Percentiles rank a stretch among this genome's conserved stretches.
These are phyloP conservation scores for Breynia disticha DNA, from an alignment of 441 rosid species.

Conservation along the genomic window DNA sequence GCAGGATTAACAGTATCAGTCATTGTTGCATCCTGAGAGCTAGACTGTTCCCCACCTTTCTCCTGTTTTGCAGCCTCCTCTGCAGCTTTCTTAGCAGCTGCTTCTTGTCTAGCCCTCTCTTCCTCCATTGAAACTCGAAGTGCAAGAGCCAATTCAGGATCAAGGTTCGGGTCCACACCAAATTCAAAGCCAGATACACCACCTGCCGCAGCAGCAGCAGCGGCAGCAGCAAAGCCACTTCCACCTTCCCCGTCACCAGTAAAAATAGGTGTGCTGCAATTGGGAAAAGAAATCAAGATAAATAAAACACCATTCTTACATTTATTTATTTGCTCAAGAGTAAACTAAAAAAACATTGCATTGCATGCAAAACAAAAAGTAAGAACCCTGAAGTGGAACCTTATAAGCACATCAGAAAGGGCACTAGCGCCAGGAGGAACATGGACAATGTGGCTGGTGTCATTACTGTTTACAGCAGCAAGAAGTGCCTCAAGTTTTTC, in stretches of 20 bases:
- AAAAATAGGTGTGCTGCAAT: conserved; percentile 64
- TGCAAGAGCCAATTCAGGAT: conserved; percentile 85
- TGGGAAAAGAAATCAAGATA: neutral
- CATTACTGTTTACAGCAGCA: conserved; percentile 75
- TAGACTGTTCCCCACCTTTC: conserved; percentile 44
- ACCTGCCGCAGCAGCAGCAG: conserved; percentile 57
- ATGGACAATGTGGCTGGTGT: conserved; percentile 80
- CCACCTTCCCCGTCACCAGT: conserved; percentile 74
- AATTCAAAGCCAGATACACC: conserved; percentile 47
- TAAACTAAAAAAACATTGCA: too few species aligned
- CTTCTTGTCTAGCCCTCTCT: conserved; percentile 93
- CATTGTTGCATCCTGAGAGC: conserved; percentile 37
- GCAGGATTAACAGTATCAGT: conserved; percentile 10
- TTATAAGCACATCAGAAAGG: conserved; percentile 76
- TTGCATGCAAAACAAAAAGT: neutral
- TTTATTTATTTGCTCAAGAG: neutral
- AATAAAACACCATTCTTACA: neutral
- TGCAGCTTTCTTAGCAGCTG: conserved; percentile 73
- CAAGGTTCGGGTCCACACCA: conserved; percentile 84
- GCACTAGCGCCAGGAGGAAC: conserved; percentile 84
- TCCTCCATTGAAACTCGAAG: conserved; percentile 88
- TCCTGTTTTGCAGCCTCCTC: conserved; percentile 51
- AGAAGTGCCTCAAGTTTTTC: conserved; percentile 81
- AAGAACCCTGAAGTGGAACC: conserved; percentile 24
- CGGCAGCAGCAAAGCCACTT: conserved; percentile 55